Conservation (phyloP, 1,284 basidiomycete genomes). For the Irpex sp. region DNA sequence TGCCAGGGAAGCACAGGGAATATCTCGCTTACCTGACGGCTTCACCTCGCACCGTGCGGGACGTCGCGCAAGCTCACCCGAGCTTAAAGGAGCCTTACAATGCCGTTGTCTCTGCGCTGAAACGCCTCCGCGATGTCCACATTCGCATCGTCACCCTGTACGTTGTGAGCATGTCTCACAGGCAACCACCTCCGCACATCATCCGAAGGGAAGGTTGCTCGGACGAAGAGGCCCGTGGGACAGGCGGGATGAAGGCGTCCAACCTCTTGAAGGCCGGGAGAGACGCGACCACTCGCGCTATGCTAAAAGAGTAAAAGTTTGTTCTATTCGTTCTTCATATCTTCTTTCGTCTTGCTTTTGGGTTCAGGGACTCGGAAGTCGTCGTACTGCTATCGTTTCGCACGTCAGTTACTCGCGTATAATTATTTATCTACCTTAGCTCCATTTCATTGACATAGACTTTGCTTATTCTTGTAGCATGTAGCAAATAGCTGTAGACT, state of each 20-base stretch:
- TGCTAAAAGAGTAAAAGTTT: conserved; percentile 32
- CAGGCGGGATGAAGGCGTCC: conserved; percentile 84
- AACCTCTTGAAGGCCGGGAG: conserved; percentile 83
- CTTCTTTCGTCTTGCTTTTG: not conserved
- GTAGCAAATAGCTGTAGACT: conserved; percentile 8
- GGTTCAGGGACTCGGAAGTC: not conserved
- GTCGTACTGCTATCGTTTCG: not conserved
- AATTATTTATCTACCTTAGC: conserved; percentile 2
- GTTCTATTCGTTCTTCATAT: not conserved
- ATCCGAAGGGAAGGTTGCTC: conserved; percentile 40
- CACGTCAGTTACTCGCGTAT: not conserved
- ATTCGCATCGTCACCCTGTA: conserved; percentile 88
- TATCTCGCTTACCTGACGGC: conserved; percentile 55
- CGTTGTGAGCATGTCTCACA: conserved; percentile 71
- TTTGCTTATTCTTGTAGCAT: not conserved
- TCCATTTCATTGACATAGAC: not conserved
- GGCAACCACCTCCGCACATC: conserved; percentile 51
- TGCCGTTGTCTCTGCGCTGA: conserved; percentile 72
- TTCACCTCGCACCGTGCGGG: conserved; percentile 50
- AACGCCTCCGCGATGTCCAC: conserved; percentile 81
- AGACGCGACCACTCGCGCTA: conserved; percentile 78
- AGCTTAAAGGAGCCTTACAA: conserved; percentile 75
- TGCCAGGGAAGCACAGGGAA: conserved; percentile 74
- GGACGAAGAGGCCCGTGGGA: conserved; percentile 62
- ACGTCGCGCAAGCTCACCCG: conserved; percentile 52